Evolutionary conservation across 371 early-diverging fungal genomes (phyloP), one percentile per base, ranked within the genome.

Genomic region (Mortierella sp.): DNA sequence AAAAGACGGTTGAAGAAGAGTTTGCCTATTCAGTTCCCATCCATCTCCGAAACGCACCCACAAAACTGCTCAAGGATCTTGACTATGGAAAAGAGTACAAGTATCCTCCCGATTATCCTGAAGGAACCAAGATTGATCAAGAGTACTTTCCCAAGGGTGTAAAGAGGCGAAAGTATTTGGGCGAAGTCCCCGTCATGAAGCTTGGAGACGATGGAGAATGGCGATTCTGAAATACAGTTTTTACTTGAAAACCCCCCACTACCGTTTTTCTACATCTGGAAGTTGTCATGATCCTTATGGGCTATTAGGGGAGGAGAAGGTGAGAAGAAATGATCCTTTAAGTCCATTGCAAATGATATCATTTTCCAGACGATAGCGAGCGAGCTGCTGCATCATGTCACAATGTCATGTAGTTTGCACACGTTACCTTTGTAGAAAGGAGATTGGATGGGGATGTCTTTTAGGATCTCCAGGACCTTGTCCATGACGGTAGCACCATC

Each of bases 31-130:
- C 95, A 1, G 95, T 96, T 0, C 96, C 96, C 0, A 62, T 94
- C 54, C 95, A 95, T 71, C 76, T 96, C 22, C 85, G 95, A 25
- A 95, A 94, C 76, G 94, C 96, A 27, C 95, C 94, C 0, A 95
- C 94, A 0, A 65, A 69, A 37, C 61, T 92, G 27, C 90, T 91
- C 91, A 85, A 89, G 78, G 80, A 93, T 34, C 63, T 95, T 31
- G 92, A 91, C 1, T 95, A 92, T 66, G 88, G 88, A 1, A 62
- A 88, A 45, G 94, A 85, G 1, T 95, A 95, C 81, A 91, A 91
- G 61, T 95, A 94, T 70, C 93, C 92, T 67, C 95, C 96, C 4
- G 90, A 88, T 61, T 91, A 83, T 57, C 90, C 91, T 0, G 60
- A 52, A n/a, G 74, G 76, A 21, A 50, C 45, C 1, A 45, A 45